These are phyloP conservation scores for Fusarium sp. DNA, from an alignment of 2,329 filamentous ascomycete species.

Conservation along the genomic window DNA sequence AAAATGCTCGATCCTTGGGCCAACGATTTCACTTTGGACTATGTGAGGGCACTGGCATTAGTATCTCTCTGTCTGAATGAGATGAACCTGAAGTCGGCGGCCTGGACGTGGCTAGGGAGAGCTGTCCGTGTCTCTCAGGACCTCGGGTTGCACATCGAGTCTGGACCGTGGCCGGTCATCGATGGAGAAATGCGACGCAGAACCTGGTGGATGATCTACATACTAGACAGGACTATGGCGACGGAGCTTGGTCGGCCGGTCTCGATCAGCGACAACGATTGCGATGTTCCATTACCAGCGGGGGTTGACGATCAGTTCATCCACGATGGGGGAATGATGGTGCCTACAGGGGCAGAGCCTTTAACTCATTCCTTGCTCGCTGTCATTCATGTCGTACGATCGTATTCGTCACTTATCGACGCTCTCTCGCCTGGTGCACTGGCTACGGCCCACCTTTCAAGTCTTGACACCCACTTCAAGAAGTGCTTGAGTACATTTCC, in stretches of 20 bases:
- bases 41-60: constrained; percentile 77
- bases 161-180: constrained; percentile 76
- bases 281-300: constrained; percentile 83
- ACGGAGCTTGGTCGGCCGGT: constrained; percentile 84
- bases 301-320: constrained; percentile 84
- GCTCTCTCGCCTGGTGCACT: constrained; percentile 76
- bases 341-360: constrained; percentile 63
- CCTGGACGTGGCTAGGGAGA: constrained; percentile 86
- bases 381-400: constrained; percentile 83
- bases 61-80: constrained; percentile 85
- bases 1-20: constrained; percentile 82
- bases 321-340: constrained; percentile 65
- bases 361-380: constrained; percentile 79
- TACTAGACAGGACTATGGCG: constrained; percentile 83
- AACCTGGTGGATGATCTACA: constrained; percentile 95
- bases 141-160: constrained; percentile 81
- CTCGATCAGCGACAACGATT: constrained; percentile 87
- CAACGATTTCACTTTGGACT: constrained; percentile 79
- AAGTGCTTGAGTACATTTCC: constrained; percentile 82
- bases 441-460: constrained; percentile 73
- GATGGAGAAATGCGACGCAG: constrained; percentile 88
- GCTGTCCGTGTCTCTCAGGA: constrained; percentile 86
- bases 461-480: constrained; percentile 83
- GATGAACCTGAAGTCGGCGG: constrained; percentile 84
- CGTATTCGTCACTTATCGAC: constrained; percentile 78